Base-by-base conservation (phyloP, 805 yeast genomes). In the Candida dendrica region DNA sequence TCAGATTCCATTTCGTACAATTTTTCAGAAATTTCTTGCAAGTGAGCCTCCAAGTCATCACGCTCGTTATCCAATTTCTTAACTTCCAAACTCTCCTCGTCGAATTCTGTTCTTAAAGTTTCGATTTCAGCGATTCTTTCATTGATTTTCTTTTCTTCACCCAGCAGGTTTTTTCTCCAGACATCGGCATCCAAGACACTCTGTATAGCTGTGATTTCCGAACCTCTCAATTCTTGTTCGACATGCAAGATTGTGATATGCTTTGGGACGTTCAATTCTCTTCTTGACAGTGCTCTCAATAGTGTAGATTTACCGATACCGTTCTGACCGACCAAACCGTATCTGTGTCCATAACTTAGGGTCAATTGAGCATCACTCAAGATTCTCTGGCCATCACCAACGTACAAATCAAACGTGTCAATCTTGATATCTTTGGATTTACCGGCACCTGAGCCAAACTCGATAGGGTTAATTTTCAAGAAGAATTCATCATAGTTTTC, bases 251-350 rank as follows among this genome's bases (percentile, higher is more conserved):
- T 86, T 2, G 98, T 86, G 48, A 93, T 91, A 62, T 93, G 98
- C 54, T 86, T 89, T 13, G 98, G 98, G 52, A 93, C 84, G 44
- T 88, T 80, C 53, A 93, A 71, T 59, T 93, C 98, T 75, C 99
- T 83, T 62, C 95, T 78, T 1, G 97, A 83, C 41, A 93, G 69
- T 0, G 99, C 99, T 51, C 87, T 75, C 59, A 93, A 70, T 41
- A 93, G 68, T 0, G 98, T 93, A 36, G 98, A 90, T 64, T 93
- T 93, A 81, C 99, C 99, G 52, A 93, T 90, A 91, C 99, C 99
- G 69, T 93, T 93, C 61, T 90, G 95, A 64, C 99, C 99, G 36
- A 93, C 96, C 41, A 93, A 68, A 78, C 98, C 99, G 55, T 93
- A 93, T 61, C 98, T 79, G 63, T 85, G 88, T 42, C 98, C 98